Base-by-base conservation (phyloP, 768 basidiomycete species). In the Mycena venus region DNA sequence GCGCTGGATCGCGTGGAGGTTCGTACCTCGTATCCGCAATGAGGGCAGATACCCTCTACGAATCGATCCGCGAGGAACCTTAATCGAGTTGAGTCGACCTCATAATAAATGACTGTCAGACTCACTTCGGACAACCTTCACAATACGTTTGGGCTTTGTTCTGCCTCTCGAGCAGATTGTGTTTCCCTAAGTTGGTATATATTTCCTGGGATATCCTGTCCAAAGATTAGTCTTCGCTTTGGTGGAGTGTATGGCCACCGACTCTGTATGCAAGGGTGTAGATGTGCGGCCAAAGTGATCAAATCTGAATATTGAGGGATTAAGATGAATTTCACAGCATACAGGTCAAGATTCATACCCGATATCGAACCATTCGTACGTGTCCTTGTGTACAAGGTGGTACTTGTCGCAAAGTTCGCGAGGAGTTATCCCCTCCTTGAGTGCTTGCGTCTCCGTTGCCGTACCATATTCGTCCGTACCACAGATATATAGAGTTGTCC, bases 391-490 rank as follows among this genome's bases (percentile, higher is more conserved):
- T 19, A 99, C 86, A 21, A 88, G 87, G 79, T 97, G 86, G 82
- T 99, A 99, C 84, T 97, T 97, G 84, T 97, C 95, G 82, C 96
- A 98, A 2, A 99, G 87, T 77, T 92, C 90, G 73, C 86, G 87
- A 0, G 96, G 94, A 14, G 94, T 91, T 44, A 97, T 82, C 0
- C 92, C 91, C 81, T 98, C 96, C 80, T 96, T 96, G 72, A 96
- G 83, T 4, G 98, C 98, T 83, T 98, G 97, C 3, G 97, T 99
- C 87, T 99, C 98, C 0, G 98, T 98, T 0, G 98, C 98, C 9
- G 98, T 99, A n/a, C 98, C 98, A 79, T 99, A 99, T 84, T 99
- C 98, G 81, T 99, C 98, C 5, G 98, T 99, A 31, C 98, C 98
- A 83, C 98, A 99, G 68, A 99, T 90, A 82, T 98, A 99, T 36